Evolutionary conservation across 805 yeast genomes (phyloP).

Genomic region (Candida sphagnicola): DNA sequence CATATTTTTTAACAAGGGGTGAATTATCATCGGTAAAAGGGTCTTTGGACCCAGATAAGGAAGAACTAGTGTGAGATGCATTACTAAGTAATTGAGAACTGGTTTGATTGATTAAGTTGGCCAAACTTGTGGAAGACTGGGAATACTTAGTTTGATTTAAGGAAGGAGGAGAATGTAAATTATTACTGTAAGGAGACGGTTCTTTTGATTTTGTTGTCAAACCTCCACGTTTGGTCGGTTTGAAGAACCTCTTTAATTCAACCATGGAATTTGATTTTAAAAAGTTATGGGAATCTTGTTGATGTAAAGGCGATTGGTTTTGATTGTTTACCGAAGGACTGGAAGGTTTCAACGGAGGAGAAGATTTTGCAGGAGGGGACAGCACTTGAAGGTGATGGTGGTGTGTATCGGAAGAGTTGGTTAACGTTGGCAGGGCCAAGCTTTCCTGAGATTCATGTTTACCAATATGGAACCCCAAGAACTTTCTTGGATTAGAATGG

Average conservation of each 20-base stretch:
- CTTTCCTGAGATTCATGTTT: constrained; percentile 38
- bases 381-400: constrained; percentile 5
- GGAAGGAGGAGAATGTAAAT: constrained; percentile 29
- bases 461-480: constrained; percentile 40
- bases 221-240: constrained; percentile 47
- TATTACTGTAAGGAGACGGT: constrained; percentile 14
- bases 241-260: constrained; percentile 68
- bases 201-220: constrained; percentile 14
- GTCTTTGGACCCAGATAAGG: constrained; percentile 35
- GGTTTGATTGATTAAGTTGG: constrained; percentile 33
- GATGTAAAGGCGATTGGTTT: constrained; percentile 9
- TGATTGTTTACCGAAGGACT: constrained; percentile 1
- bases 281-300: constrained; percentile 28
- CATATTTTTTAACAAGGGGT: constrained; percentile 74
- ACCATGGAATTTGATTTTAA: constrained; percentile 53
- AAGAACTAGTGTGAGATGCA: constrained; percentile 32
- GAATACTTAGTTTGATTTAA: constrained; percentile 20
- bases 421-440: constrained; percentile 30
- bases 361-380: constrained; percentile 5
- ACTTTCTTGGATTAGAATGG: constrained; percentile 24
- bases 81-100: constrained; percentile 33
- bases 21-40: constrained; percentile 33
- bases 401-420: constrained; percentile 28
- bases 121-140: constrained; percentile 33
- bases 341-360: constrained; percentile 3